Base-by-base conservation (phyloP, 306 rosid species). In the Mucuna pruriens region DNA sequence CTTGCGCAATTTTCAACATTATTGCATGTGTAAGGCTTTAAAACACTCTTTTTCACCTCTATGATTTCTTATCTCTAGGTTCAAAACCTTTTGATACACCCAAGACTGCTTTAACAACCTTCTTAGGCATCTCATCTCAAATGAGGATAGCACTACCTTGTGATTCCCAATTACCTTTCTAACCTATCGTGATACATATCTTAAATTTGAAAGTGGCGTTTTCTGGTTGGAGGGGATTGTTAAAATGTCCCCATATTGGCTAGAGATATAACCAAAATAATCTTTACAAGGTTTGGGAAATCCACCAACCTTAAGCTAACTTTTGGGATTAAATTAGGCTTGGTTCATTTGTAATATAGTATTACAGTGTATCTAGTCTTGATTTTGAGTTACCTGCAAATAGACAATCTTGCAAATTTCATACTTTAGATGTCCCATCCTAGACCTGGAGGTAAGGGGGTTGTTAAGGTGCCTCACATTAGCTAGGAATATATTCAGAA, bases 191-290 rank as follows among this genome's bases (percentile, higher is more conserved):
- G 69, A 77, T 71, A 2, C 52, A 0, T 5, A 54, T 25, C 64
- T 57, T 38, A 65, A 81, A 19, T 85, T 73, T 77, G 46, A 26
- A 65, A 46, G 44, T 65, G 48, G 25, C 19, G 8, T 77, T 48
- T 77, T 15, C 22, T 52, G 34, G 80, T 19, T 42, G 29, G 76
- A 75, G 62, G 61, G 58, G 58, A 54, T 23, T 57, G 34, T 57
- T 57, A 23, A 23, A 23, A 55, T 22, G 29, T 57, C 6, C n/a
- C 3, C 34, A 57, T 5, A 11, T 23, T 23, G 34, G 31, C 34
- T 23, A 22, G 33, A 57, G 23, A 48, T 48, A 48, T 48, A 48
- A n/a, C 9, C 22, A 16, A 15, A 5, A 1, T 48, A 48, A 8
- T 48, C 55, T 2, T 48, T 48, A 48, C 11, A 11, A 57, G 13